These are phyloP conservation scores for Wickerhamiella occidentalis DNA, from an alignment of 805 yeast species.

Conservation along the genomic window DNA sequence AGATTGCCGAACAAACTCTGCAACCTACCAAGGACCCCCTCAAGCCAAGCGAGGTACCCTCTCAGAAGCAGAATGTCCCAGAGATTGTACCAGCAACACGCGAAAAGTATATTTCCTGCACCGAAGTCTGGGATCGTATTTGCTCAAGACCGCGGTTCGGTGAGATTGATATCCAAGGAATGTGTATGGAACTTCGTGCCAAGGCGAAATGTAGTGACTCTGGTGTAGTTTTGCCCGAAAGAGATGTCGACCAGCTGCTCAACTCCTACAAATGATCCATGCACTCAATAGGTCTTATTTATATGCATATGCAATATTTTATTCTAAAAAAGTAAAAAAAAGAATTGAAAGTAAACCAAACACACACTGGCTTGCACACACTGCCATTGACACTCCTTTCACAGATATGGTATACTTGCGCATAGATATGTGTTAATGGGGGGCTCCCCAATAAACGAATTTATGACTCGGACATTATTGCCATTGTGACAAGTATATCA, in stretches of 20 bases:
- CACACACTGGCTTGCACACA: too few relatives aligned
- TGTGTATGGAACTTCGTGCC: constrained; percentile 75
- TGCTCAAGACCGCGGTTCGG: constrained; percentile 88
- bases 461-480: too few relatives aligned
- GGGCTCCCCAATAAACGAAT: too few relatives aligned
- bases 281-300: not conserved
- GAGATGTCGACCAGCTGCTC: constrained; percentile 49
- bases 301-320: constrained; percentile 4
- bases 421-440: too few relatives aligned
- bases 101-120: constrained; percentile 46
- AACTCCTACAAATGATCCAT: not conserved
- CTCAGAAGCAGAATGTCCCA: constrained; percentile 11
- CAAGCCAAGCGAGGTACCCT: not conserved
- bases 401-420: too few relatives aligned
- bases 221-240: constrained; percentile 77
- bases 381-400: too few relatives aligned
- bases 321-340: not conserved
- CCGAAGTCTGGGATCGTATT: constrained; percentile 93
- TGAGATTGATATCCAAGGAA: constrained; percentile 86
- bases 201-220: constrained; percentile 92
- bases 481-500: too few relatives aligned
- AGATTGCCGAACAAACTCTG: too few relatives aligned
- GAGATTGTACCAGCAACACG: constrained; percentile 26
- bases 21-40: too few relatives aligned
- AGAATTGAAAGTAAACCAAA: not conserved